Evolutionary conservation across 768 basidiomycete species (phyloP).

Genomic region (Mrakia gelida): DNA sequence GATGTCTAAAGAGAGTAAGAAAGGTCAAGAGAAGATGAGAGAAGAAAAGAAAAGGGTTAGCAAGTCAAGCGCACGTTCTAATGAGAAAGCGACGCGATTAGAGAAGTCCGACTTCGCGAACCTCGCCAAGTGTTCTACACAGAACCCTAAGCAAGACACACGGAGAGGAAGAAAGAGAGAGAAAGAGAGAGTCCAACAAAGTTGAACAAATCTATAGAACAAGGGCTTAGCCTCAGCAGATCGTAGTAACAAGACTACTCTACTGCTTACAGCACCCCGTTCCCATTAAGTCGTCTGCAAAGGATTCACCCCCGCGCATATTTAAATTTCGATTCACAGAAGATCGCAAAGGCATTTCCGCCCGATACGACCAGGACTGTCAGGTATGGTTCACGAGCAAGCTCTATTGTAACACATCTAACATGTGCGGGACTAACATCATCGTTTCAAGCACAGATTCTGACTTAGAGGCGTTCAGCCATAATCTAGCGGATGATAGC

Average conservation of each 20-base stretch:
- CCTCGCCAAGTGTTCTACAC: not conserved
- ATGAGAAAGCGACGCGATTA: too few species aligned
- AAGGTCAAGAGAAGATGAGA: too few species aligned
- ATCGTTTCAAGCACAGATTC: constrained; percentile 72
- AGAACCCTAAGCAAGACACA: not conserved
- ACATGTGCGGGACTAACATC: constrained; percentile 65
- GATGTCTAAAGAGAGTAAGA: too few species aligned
- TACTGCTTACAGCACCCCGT: constrained; percentile 71
- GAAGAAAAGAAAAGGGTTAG: too few species aligned
- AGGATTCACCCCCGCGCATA: constrained; percentile 69
- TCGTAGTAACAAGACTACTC: constrained; percentile 75
- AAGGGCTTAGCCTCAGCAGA: constrained; percentile 44
- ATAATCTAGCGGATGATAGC: constrained; percentile 80
- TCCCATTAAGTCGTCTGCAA: constrained; percentile 74
- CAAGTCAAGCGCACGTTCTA: too few species aligned
- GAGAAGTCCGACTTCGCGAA: not conserved
- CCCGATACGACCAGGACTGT: constrained; percentile 50
- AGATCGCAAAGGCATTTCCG: constrained; percentile 57
- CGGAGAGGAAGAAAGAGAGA: not conserved
- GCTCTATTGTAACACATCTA: constrained; percentile 63
- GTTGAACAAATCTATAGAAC: constrained; percentile 26
- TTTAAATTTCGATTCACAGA: constrained; percentile 60
- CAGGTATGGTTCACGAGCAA: constrained; percentile 67
- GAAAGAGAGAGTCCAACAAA: constrained; percentile 15
- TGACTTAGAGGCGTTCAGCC: constrained; percentile 79